Evolutionary conservation across 2,329 filamentous ascomycete genomes (phyloP).

Genomic region (Nemania bipapillata): DNA sequence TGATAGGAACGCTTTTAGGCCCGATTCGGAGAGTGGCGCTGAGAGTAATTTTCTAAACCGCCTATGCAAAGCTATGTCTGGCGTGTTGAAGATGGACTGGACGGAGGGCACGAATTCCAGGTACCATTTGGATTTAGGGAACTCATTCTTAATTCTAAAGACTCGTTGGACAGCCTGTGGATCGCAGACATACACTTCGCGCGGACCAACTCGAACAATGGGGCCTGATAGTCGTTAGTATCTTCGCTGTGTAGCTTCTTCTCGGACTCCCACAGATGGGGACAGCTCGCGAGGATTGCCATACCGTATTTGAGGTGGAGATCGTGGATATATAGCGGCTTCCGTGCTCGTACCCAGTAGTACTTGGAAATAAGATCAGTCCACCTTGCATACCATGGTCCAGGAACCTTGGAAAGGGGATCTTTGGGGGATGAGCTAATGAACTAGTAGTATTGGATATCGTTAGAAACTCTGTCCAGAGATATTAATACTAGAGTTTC

Average conservation of each 20-base stretch:
- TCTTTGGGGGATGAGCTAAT: conserved; percentile 20
- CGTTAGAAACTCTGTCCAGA: not conserved
- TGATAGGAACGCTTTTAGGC: conserved; percentile 50
- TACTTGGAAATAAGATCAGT: conserved; percentile 32
- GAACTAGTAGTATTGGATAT: conserved; percentile 5
- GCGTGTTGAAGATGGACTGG: conserved; percentile 55
- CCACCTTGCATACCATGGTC: conserved; percentile 41
- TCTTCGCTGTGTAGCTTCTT: not conserved
- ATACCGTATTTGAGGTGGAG: conserved; percentile 48
- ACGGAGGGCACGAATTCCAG: conserved; percentile 37
- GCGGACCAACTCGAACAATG: conserved; percentile 46
- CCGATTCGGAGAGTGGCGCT: conserved; percentile 53
- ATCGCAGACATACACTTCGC: conserved; percentile 46
- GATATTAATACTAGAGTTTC: not conserved
- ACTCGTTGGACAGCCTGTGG: conserved; percentile 39
- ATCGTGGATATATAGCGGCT: conserved; percentile 41
- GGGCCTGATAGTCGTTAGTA: conserved; percentile 39
- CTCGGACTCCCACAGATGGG: not conserved
- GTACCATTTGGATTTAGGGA: conserved; percentile 43
- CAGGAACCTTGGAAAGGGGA: conserved; percentile 38
- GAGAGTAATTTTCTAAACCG: conserved; percentile 56
- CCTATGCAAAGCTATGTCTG: conserved; percentile 54
- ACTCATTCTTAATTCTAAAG: conserved; percentile 45
- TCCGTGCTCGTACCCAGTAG: conserved; percentile 27
- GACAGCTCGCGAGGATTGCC: not conserved